These are phyloP conservation scores for Aphanomyces stellatus DNA, from an alignment of 352 stramenopile genomes.

Conservation along the genomic window DNA sequence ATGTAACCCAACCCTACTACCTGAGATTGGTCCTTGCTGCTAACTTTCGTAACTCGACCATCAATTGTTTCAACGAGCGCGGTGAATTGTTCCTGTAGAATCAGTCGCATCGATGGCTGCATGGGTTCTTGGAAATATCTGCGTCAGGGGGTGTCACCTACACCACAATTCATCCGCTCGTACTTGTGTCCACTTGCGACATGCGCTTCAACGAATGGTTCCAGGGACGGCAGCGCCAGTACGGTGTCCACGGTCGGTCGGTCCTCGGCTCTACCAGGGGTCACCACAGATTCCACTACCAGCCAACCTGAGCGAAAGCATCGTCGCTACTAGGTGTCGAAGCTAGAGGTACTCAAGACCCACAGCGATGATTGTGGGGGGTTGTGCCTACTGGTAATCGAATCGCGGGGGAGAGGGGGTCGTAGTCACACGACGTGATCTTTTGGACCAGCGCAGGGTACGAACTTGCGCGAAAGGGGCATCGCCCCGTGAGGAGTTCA, in stretches of 20 bases:
- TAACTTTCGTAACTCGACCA: not conserved
- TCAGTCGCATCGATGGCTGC: not conserved
- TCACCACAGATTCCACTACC: not conserved
- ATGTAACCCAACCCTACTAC: no score
- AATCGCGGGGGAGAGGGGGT: constrained; percentile 28
- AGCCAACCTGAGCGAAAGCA: not conserved
- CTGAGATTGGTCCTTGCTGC: no score
- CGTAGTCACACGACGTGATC: constrained; percentile 77
- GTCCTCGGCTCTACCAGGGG: not conserved
- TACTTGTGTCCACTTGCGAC: not conserved
- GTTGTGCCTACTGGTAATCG: not conserved
- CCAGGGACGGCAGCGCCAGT: not conserved
- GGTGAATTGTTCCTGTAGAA: not conserved
- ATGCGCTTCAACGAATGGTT: not conserved
- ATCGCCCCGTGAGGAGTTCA: constrained; percentile 89
- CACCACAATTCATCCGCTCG: not conserved
- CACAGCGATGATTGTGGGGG: not conserved
- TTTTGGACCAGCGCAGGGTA: constrained; percentile 89
- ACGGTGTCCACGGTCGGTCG: not conserved
- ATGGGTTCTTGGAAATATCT: not conserved
- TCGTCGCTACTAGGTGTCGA: not conserved
- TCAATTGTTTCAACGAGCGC: not conserved
- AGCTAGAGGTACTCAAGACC: not conserved
- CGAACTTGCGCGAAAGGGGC: constrained; percentile 82
- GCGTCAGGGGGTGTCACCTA: not conserved